Percentiles rank a stretch among this genome's conserved stretches.
Conservation (phyloP, 1,139 yeast species). For the Debaryomyces subglobosus region DNA sequence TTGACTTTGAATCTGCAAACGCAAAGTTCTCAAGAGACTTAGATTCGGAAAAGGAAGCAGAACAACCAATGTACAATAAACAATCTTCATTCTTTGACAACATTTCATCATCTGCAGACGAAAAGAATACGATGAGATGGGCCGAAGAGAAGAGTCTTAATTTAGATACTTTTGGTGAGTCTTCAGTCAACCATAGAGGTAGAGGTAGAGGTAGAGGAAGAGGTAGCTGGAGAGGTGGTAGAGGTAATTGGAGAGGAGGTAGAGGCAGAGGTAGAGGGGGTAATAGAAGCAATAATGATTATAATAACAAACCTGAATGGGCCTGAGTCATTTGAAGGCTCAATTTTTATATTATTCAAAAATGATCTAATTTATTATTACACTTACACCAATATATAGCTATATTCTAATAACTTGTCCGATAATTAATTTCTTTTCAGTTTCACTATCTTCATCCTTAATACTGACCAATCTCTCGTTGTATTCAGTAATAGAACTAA, state of each 20-base stretch:
- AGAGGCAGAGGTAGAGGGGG: conserved; percentile 31
- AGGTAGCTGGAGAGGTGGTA: conserved; percentile 16
- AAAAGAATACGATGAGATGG: conserved; percentile 53
- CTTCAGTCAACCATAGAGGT: conserved; percentile 35
- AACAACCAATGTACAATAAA: conserved; percentile 52
- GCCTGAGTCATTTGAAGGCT: conserved; percentile 23
- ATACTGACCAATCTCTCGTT: conserved; percentile 27
- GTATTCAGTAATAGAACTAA: conserved; percentile 30
- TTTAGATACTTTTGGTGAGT: conserved; percentile 70
- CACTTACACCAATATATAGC: not conserved
- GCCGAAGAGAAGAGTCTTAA: conserved; percentile 63
- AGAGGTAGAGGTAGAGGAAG: conserved; percentile 38
- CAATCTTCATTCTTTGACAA: conserved; percentile 81
- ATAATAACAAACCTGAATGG: conserved; percentile 44
- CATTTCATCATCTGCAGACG: conserved; percentile 61
- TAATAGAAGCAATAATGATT: conserved; percentile 27
- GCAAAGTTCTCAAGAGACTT: conserved; percentile 57
- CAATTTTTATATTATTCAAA: not conserved
- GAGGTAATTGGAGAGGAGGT: conserved; percentile 27
- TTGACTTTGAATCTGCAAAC: conserved; percentile 68
- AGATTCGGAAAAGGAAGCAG: conserved; percentile 28
- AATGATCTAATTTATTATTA: not conserved
- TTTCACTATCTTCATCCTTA: conserved; percentile 27
- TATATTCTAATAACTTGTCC: conserved; percentile 31
- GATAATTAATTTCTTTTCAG: conserved; percentile 28